Conservation (phyloP, 352 stramenopile genomes). For the Pythium oligandrum region DNA sequence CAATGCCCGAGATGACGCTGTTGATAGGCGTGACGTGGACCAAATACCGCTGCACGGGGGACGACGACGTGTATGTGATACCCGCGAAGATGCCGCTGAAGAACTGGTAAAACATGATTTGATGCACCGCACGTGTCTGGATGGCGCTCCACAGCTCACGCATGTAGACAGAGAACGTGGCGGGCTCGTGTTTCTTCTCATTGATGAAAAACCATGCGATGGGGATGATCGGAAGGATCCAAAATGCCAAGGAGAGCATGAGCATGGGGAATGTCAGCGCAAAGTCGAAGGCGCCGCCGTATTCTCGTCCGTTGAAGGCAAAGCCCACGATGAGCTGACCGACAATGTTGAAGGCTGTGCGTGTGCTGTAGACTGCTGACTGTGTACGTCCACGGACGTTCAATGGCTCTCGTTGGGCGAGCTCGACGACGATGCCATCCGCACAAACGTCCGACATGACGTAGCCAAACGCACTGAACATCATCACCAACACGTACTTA, state of each 20-base stretch:
- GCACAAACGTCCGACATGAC: slow-evolving; percentile 70
- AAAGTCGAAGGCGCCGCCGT: slow-evolving; percentile 18
- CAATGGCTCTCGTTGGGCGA: slow-evolving; percentile 37
- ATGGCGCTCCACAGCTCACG: slow-evolving; percentile 18
- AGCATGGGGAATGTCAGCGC: slow-evolving; percentile 10
- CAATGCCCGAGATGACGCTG: slow-evolving; percentile 4
- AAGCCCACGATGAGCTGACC: slow-evolving; percentile 7
- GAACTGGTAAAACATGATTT: slow-evolving; percentile 16
- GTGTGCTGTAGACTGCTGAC: slow-evolving; percentile 29
- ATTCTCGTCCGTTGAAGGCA: slow-evolving; percentile 17
- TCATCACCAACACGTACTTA: slow-evolving; percentile 72
- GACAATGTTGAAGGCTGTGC: slow-evolving; percentile 12
- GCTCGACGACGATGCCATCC: slow-evolving; percentile 42
- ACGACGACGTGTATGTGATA: slow-evolving; percentile 4
- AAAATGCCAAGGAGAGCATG: slow-evolving; percentile 10
- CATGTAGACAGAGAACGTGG: slow-evolving; percentile 13
- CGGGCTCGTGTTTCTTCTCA: slow-evolving; percentile 9
- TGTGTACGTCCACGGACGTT: slow-evolving; percentile 34
- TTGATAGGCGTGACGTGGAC: slow-evolving; percentile 3
- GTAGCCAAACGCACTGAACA: slow-evolving; percentile 68
- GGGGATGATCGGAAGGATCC: slow-evolving; percentile 10
- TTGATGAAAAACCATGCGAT: slow-evolving; percentile 24
- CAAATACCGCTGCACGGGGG: slow-evolving; percentile 9
- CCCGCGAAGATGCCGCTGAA: slow-evolving; percentile 11
- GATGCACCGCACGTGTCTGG: slow-evolving; percentile 18